A percentile compares a stretch with the other conserved stretches of the same genome.
These are phyloP conservation scores for Dianthus caryophyllus DNA, from an alignment of 148 eudicot species.

Conservation along the genomic window DNA sequence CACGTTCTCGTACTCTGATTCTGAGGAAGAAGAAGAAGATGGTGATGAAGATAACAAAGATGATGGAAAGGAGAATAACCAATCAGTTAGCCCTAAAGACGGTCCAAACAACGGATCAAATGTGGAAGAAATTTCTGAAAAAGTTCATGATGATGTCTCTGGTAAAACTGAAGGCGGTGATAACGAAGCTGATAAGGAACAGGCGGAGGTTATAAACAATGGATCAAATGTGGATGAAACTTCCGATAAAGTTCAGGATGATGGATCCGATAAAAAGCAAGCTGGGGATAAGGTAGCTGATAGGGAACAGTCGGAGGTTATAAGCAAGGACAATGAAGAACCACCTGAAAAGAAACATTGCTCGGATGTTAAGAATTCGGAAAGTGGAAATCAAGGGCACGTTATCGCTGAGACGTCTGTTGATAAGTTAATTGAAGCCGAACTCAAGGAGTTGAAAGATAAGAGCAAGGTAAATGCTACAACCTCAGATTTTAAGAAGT, in stretches of 20 bases:
- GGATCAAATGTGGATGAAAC: too few relatives aligned
- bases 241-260: constrained; percentile 14
- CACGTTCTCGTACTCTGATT: constrained; percentile 63
- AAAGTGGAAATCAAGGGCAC: constrained; percentile 18
- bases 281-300: constrained; percentile 22
- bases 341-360: constrained; percentile 62
- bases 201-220: constrained; percentile 4
- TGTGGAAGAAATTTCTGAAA: constrained; percentile 24
- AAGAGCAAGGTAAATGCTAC: constrained; percentile 66
- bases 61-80: constrained; percentile 27
- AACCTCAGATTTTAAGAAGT: too few relatives aligned
- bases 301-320: constrained; percentile 14
- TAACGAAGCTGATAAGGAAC: constrained; percentile 12
- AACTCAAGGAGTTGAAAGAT: constrained; percentile 76
- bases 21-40: constrained; percentile 52
- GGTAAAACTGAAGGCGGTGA: constrained; percentile 22
- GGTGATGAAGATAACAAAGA: constrained; percentile 32
- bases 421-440: constrained; percentile 85
- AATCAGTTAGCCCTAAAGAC: constrained; percentile 22
- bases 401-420: constrained; percentile 50
- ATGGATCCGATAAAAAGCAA: constrained; percentile 9
- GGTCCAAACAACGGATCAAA: constrained; percentile 22
- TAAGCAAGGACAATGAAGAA: constrained; percentile 36
- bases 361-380: constrained; percentile 28
- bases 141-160: constrained; percentile 13